A percentile compares a stretch with the other conserved stretches of the same genome.
phyloP scores from a whole-genome alignment of 768 basidiomycete species.

The Lentinula guzmanii region DNA sequence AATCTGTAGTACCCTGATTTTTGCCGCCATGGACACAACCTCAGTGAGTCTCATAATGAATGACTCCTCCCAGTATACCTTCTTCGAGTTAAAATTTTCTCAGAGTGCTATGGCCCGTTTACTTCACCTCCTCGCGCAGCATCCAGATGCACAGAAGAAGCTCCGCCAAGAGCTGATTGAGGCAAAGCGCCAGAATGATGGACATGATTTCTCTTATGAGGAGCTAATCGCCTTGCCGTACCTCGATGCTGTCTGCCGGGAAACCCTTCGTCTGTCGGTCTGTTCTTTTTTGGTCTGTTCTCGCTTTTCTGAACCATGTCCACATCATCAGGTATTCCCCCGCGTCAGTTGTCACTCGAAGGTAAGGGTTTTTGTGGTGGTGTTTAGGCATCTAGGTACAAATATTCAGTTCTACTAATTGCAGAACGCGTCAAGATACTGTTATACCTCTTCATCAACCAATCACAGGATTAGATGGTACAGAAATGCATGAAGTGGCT shows the following conservation, averaged over 20 bases:
- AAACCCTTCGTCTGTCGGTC: conserved; percentile 31
- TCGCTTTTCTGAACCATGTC: background rate
- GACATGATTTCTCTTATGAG: conserved; percentile 28
- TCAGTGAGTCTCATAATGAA: conserved; percentile 12
- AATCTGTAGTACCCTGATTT: conserved; percentile 25
- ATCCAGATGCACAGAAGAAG: conserved; percentile 30
- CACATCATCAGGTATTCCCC: conserved; percentile 18
- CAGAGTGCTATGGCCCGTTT: conserved; percentile 24
- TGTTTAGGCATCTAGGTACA: too few relatives aligned
- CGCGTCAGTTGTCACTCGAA: conserved; percentile 14
- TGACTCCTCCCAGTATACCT: background rate
- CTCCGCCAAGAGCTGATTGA: conserved; percentile 28
- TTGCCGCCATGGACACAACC: conserved; percentile 38
- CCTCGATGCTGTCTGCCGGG: conserved; percentile 33
- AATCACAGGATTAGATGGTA: conserved; percentile 22
- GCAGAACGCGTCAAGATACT: conserved; percentile 23
- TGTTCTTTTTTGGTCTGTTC: background rate
- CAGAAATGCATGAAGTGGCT: conserved; percentile 14
- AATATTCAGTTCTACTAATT: background rate
- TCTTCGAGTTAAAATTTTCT: background rate
- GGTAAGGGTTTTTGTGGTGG: conserved; percentile 13
- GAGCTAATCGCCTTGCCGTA: conserved; percentile 27
- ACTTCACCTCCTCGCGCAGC: conserved; percentile 24
- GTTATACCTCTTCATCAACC: conserved; percentile 30
- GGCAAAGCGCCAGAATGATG: conserved; percentile 16